Base-by-base conservation (phyloP, 768 basidiomycete genomes). In the Phlegmacium glaucopus region DNA sequence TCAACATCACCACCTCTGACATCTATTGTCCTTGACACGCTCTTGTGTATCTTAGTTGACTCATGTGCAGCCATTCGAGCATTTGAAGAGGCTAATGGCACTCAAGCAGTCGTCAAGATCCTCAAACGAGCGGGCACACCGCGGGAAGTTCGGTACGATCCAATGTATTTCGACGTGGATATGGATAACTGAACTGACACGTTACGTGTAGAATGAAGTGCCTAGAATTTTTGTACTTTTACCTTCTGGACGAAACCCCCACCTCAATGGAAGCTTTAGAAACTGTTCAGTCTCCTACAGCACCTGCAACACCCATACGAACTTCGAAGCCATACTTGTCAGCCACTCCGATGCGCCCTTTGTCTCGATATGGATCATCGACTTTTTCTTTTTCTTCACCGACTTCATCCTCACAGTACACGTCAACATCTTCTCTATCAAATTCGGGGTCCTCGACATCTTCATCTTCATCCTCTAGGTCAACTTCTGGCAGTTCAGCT, bases 191-290 rank as follows among this genome's bases (percentile, higher is more conserved):
- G n/a, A 34, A 11, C 6, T 34, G 6, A 34, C 32, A n/a, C 5
- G 28, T 32, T 13, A 6, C 29, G 18, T 32, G 16, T 57, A 95
- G 94, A 57, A 95, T 96, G 88, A 95, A 95, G 70, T 95, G 92
- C 52, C 74, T 97, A 13, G 94, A 96, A 61, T 94, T 96, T 57
- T 69, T 97, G 12, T 95, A 95, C 65, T 96, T 94, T 64, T 97
- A 97, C 63, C 75, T 97, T 6, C 73, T 95, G 38, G 94, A 94
- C 50, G 94, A 96, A 61, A 80, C 79, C 1, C 59, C 60, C 1
- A 39, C 48, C 47, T 26, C 44, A 45, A 34, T 38, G 45, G 11
- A 12, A 42, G 28, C 40, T 25, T n/a, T 34, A 34, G n/a, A 10
- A 34, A 4, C 32, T 13, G 45, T 30, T 22, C 60, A 50, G 26